phyloP scores from a whole-genome alignment of 2,329 filamentous ascomycete genomes.

The Fusarium coicis region DNA sequence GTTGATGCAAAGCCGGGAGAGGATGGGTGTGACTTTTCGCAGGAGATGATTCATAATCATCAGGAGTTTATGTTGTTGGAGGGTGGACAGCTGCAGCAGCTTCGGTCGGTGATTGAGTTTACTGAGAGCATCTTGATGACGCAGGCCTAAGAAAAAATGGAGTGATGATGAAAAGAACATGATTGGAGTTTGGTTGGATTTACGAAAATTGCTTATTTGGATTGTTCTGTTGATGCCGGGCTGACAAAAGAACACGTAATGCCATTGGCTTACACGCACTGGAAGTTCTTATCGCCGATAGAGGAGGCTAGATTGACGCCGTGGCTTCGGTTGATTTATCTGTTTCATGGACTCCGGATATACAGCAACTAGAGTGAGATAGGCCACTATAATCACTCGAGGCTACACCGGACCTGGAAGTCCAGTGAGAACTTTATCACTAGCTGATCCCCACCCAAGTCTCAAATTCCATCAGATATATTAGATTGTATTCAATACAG shows the following conservation, averaged over 20 bases:
- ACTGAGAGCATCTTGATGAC: constrained; percentile 21
- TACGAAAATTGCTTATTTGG: not conserved
- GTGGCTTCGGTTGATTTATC: not conserved
- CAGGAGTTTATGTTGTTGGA: constrained; percentile 23
- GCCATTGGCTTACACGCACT: not conserved
- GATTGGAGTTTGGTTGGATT: not conserved
- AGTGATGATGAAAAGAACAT: too few relatives aligned
- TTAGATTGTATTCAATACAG: too few relatives aligned
- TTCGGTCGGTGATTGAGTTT: constrained; percentile 22
- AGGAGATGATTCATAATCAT: constrained; percentile 27
- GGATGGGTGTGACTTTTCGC: not conserved
- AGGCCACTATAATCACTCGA: too few relatives aligned
- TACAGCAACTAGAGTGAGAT: not conserved
- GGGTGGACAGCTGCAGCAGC: constrained; percentile 17
- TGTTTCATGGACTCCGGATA: not conserved
- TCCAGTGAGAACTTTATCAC: too few relatives aligned
- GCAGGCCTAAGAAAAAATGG: not conserved
- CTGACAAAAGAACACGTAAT: rapidly evolving
- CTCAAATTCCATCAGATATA: too few relatives aligned
- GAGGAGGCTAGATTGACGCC: not conserved
- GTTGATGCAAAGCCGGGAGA: not conserved
- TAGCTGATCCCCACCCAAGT: too few relatives aligned
- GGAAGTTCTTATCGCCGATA: not conserved
- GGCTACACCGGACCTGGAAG: too few relatives aligned
- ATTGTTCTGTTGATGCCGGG: not conserved